These are phyloP conservation scores for Sisymbrium altissimum DNA, from an alignment of 345 rosid species.

Conservation along the genomic window DNA sequence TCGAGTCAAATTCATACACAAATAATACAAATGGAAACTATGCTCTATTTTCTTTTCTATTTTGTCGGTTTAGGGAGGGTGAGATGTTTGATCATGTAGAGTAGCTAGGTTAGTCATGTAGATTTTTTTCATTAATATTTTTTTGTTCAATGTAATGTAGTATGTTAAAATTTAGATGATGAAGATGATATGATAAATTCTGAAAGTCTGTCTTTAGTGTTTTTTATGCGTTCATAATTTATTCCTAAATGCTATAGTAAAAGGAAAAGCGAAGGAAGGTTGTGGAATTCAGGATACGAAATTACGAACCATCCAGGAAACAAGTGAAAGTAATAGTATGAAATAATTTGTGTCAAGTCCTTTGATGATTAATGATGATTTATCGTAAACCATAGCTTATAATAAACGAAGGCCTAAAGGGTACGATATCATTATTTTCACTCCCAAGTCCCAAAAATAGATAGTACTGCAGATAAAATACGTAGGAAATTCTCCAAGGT, in stretches of 20 bases:
- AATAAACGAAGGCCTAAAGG: background rate
- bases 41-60: background rate
- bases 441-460: background rate
- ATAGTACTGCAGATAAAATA: background rate
- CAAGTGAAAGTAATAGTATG: constrained; percentile 3
- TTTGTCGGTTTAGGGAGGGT: constrained; percentile 13
- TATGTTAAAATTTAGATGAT: background rate
- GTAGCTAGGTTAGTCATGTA: background rate
- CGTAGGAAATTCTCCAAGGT: background rate
- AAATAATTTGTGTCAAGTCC: background rate
- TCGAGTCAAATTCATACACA: constrained; percentile 18
- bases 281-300: background rate
- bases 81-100: background rate
- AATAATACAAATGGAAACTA: constrained; percentile 13
- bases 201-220: background rate
- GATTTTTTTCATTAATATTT: background rate
- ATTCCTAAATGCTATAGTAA: background rate
- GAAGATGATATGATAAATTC: background rate
- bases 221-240: background rate
- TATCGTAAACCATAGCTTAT: background rate
- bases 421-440: background rate
- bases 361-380: background rate
- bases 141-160: background rate
- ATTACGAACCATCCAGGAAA: background rate
- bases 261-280: constrained; percentile 2